phyloP scores from a whole-genome alignment of 352 stramenopile species.

The Hyaloperonospora arabidopsidis region DNA sequence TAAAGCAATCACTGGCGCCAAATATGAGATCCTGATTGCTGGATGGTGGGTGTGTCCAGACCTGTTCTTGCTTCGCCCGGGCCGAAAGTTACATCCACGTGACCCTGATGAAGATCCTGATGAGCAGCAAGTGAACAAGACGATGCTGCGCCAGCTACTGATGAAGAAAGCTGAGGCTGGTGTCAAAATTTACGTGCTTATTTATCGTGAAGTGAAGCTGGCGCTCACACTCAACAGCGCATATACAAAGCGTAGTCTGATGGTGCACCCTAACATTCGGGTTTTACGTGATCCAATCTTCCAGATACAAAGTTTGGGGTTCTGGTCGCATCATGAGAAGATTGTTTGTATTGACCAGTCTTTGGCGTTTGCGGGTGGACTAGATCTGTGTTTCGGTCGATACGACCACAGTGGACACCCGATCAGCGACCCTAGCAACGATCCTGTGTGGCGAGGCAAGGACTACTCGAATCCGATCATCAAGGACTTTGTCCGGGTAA shows the following conservation, averaged over 20 bases:
- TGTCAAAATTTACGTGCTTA: constrained; percentile 86
- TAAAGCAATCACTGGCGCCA: constrained; percentile 77
- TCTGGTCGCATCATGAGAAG: constrained; percentile 92
- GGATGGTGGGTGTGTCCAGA: constrained; percentile 87
- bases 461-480: constrained; percentile 88
- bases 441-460: constrained; percentile 73
- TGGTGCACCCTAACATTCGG: constrained; percentile 80
- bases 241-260: constrained; percentile 76
- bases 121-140: constrained; percentile 49
- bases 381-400: constrained; percentile 86
- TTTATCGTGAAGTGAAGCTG: constrained; percentile 87
- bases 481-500: constrained; percentile 83
- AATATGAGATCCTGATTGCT: constrained; percentile 86
- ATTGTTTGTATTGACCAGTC: constrained; percentile 87
- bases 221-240: constrained; percentile 84
- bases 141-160: constrained; percentile 66
- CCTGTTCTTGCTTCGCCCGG: constrained; percentile 68
- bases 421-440: constrained; percentile 55
- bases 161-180: constrained; percentile 71
- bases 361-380: constrained; percentile 68
- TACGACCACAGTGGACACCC: constrained; percentile 79
- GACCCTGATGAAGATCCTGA: constrained; percentile 24
- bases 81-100: constrained; percentile 39
- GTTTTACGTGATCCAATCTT: constrained; percentile 88
- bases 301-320: constrained; percentile 83